phyloP scores from a whole-genome alignment of 345 rosid genomes.

The Populus ilicifolia region DNA sequence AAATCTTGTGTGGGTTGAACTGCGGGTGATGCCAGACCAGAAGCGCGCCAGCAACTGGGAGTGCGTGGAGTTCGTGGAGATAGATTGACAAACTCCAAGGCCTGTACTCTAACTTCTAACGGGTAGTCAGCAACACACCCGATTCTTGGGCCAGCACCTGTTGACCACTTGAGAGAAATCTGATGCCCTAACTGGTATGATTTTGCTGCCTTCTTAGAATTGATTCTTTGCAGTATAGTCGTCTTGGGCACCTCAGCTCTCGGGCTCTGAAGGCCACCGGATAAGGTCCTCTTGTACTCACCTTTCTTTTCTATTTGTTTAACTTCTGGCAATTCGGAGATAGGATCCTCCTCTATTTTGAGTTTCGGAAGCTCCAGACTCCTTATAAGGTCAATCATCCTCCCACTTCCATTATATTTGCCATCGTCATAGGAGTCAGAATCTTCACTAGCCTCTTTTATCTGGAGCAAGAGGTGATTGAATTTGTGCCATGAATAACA shows the following conservation, averaged over 20 bases:
- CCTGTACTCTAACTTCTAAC: constrained; percentile 59
- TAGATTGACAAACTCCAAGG: constrained; percentile 72
- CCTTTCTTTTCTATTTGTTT: constrained; percentile 19
- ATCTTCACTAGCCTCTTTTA: constrained; percentile 61
- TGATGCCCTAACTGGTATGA: constrained; percentile 78
- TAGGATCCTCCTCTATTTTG: constrained; percentile 14
- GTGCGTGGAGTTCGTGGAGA: constrained; percentile 54
- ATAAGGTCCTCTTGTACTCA: constrained; percentile 62
- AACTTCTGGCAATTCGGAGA: constrained; percentile 24
- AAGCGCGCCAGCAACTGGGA: constrained; percentile 17
- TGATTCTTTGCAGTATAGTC: constrained; percentile 57
- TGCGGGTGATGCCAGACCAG: constrained; percentile 24
- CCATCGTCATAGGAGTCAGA: constrained; percentile 48
- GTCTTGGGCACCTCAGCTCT: constrained; percentile 57
- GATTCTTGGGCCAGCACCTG: constrained; percentile 76
- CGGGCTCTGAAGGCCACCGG: constrained; percentile 78
- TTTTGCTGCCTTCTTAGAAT: constrained; percentile 64
- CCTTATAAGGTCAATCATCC: background rate
- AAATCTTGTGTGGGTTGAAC: background rate
- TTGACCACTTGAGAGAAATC: constrained; percentile 72
- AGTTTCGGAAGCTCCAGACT: constrained; percentile 20
- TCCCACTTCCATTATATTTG: constrained; percentile 17
- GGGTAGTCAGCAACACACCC: constrained; percentile 96
- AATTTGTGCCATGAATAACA: background rate
- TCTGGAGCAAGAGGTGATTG: constrained; percentile 29